These are phyloP conservation scores for Buxus sempervirens DNA, from an alignment of 164 flowering plant genomes.

Conservation along the genomic window DNA sequence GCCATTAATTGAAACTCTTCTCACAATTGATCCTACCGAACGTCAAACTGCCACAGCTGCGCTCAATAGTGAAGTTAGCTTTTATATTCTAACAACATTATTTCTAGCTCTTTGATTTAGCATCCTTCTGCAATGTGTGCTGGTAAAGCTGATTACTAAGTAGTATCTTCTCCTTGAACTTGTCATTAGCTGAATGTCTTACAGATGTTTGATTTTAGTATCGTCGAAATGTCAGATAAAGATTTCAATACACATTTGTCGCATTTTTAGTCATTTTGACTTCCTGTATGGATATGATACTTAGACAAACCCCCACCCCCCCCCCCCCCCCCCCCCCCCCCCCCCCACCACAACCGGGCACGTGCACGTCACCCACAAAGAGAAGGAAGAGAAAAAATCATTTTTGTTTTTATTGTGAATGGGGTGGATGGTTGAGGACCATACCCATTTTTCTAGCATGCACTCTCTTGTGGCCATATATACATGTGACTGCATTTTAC, in stretches of 20 bases:
- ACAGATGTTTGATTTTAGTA: neutral
- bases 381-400: no score
- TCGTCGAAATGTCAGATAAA: neutral
- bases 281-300: neutral
- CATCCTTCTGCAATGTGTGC: neutral
- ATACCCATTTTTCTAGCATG: no score
- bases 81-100: neutral
- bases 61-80: conserved; percentile 57
- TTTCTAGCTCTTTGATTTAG: neutral
- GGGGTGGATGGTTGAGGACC: no score
- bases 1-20: conserved; percentile 74
- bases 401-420: no score
- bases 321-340: no score
- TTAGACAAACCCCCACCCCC: no score
- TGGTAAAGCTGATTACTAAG: neutral
- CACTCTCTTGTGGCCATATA: no score
- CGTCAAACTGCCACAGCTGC: conserved; percentile 75
- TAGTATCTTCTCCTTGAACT: neutral
- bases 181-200: neutral
- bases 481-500: no score
- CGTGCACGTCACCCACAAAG: no score
- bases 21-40: conserved; percentile 77
- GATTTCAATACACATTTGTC: neutral
- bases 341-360: no score
- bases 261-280: neutral